Conservation (phyloP, 2,329 filamentous ascomycete species). For the Leptodontidium sp. region DNA sequence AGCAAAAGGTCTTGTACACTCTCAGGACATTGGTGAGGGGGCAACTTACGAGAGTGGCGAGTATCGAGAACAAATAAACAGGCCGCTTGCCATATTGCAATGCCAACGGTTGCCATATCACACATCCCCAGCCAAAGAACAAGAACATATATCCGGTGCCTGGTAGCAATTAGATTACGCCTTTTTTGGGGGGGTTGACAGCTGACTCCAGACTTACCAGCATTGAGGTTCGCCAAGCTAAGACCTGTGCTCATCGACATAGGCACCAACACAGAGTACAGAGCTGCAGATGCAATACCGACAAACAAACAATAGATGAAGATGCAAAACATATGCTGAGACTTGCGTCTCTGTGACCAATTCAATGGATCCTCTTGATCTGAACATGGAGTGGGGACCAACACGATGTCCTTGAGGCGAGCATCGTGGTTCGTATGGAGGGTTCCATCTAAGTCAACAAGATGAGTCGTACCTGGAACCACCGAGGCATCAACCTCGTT, state of each 20-base stretch:
- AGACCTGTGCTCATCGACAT: conserved; percentile 50
- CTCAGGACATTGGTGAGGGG: conserved; percentile 20
- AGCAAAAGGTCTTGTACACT: not conserved
- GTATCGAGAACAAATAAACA: conserved; percentile 46
- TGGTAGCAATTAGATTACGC: conserved; percentile 32
- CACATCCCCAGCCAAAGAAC: conserved; percentile 44
- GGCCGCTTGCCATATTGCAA: conserved; percentile 41
- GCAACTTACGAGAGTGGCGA: conserved; percentile 45
- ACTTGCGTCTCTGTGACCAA: conserved; percentile 7
- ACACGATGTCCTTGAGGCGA: conserved; percentile 38
- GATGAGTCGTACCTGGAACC: conserved; percentile 40
- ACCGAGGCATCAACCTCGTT: conserved; percentile 10
- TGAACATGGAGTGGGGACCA: conserved; percentile 33
- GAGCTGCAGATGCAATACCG: conserved; percentile 49
- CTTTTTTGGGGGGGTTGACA: not conserved
- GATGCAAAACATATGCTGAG: conserved; percentile 19
- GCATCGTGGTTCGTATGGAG: conserved; percentile 23
- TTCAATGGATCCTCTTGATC: conserved; percentile 27
- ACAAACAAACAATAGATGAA: conserved; percentile 37
- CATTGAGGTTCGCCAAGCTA: conserved; percentile 29
- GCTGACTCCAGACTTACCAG: conserved; percentile 17
- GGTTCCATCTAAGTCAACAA: conserved; percentile 37
- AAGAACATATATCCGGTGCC: conserved; percentile 46
- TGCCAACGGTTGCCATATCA: conserved; percentile 51
- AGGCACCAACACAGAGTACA: conserved; percentile 51